Evolutionary conservation across 257 asterid genomes (phyloP), one percentile per base, ranked within the genome.

Genomic region (Solanum clarkiae): DNA sequence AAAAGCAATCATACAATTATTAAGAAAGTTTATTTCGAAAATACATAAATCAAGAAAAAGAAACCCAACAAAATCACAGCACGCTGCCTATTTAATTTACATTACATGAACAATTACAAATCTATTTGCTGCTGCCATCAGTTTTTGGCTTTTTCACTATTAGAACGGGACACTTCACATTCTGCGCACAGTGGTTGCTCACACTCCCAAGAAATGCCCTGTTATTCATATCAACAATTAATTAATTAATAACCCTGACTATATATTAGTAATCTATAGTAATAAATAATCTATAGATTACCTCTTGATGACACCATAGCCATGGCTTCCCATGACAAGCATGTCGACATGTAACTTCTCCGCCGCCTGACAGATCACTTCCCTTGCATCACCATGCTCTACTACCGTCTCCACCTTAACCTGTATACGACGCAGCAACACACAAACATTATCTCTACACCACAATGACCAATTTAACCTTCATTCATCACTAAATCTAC

Each of bases 191-290:
- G 32, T 93, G 94, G 45, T 90, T 91, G 88, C 97, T 94, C 85
- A 94, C 98, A 56, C 97, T 93, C 57, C 97, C 97, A 62, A 93
- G 94, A 86, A 93, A 89, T 72, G 95, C 94, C 96, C 96, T 93
- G 94, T 26, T 77, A 77, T 77, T 77, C 44, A 51, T 80, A 86
- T 80, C 54, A 49, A 60, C 18, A 17, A 8, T 9, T 69, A 17
- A 69, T 57, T 55, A 66, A 10, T 54, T 53, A 63, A 32, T 75
- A 44, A 40, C 47, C 49, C 16, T 77, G 11, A 60, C 40, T 1
- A 36, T 36, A 36, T 36, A 36, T 0, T 36, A 36, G 40, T 36
- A 36, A 36, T 36, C 40, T 36, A 36, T 36, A 36, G 40, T 36
- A 36, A 36, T 36, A 36, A 4, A 4, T 36, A 36, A 36, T 36